Evolutionary conservation across 2,329 filamentous ascomycete species (phyloP).

Genomic region (Sordariomycetes sp.): DNA sequence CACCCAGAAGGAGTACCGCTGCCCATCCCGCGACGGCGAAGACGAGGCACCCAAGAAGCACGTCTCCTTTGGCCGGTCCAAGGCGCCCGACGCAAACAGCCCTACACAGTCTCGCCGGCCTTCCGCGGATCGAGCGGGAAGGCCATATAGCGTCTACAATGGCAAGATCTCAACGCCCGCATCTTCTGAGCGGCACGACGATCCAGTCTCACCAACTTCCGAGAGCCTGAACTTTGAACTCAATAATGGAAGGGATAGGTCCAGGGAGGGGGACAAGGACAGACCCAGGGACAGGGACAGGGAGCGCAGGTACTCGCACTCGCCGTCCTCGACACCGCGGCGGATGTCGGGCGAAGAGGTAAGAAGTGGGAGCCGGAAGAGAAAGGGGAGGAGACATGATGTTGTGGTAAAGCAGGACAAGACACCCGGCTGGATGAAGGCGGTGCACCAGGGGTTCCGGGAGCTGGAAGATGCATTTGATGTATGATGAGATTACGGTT

Average conservation of each 20-base stretch:
- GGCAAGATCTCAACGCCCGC: background rate
- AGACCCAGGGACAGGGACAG: background rate
- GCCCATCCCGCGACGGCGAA: background rate
- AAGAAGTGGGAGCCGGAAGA: background rate
- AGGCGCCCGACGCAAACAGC: background rate
- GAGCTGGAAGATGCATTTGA: background rate
- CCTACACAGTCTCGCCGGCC: background rate
- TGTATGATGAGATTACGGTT: background rate
- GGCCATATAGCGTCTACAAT: background rate
- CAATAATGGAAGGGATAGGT: background rate
- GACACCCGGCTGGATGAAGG: background rate
- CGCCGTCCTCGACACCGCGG: background rate
- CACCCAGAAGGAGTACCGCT: background rate
- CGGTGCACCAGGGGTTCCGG: background rate
- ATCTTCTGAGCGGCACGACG: background rate
- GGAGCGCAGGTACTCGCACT: background rate
- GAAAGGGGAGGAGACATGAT: background rate
- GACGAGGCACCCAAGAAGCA: background rate
- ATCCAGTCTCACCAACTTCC: background rate
- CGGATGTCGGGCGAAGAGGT: background rate
- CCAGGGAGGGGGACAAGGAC: background rate
- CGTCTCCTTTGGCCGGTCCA: background rate
- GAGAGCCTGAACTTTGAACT: background rate
- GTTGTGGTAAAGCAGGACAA: background rate
- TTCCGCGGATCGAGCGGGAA: background rate